phyloP scores from a whole-genome alignment of 345 rosid species.

The Aquilaria sinensis region DNA sequence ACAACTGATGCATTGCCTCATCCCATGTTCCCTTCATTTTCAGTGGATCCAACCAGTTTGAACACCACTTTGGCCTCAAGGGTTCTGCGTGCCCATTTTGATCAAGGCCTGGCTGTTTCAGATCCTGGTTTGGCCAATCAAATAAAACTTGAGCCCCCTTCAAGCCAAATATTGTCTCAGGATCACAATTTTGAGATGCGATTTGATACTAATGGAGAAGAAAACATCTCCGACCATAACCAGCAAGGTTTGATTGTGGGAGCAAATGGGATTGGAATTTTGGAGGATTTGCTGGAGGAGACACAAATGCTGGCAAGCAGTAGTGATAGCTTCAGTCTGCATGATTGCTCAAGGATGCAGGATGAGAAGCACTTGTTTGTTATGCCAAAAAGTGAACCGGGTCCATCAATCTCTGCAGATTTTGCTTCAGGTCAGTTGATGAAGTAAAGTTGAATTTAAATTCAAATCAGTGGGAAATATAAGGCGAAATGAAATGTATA shows the following conservation, averaged over 20 bases:
- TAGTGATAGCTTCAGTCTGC: conserved; percentile 24
- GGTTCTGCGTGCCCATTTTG: conserved; percentile 19
- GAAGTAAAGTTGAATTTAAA: not conserved
- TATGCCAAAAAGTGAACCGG: conserved; percentile 7
- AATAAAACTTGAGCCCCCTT: conserved; percentile 65
- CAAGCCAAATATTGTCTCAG: conserved; percentile 45
- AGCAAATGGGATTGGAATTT: conserved; percentile 23
- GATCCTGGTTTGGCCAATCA: conserved; percentile 19
- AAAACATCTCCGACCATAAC: not conserved
- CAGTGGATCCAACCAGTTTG: conserved; percentile 17
- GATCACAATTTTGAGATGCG: conserved; percentile 13
- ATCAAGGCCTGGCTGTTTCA: conserved; percentile 23
- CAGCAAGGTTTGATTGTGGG: conserved; percentile 14
- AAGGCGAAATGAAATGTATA: too few species aligned
- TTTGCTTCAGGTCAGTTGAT: conserved; percentile 31
- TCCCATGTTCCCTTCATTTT: conserved; percentile 16
- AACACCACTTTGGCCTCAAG: conserved; percentile 12
- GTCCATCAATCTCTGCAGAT: conserved; percentile 14
- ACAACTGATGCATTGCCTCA: conserved; percentile 14
- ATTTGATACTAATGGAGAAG: conserved; percentile 1
- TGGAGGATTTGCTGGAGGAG: conserved; percentile 57
- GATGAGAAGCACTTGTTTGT: conserved; percentile 18
- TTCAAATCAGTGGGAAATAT: too few species aligned
- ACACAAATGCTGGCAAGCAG: conserved; percentile 28
- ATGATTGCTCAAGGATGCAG: conserved; percentile 6